phyloP scores from a whole-genome alignment of 2,329 filamentous ascomycete genomes.

The Phoma sp. region DNA sequence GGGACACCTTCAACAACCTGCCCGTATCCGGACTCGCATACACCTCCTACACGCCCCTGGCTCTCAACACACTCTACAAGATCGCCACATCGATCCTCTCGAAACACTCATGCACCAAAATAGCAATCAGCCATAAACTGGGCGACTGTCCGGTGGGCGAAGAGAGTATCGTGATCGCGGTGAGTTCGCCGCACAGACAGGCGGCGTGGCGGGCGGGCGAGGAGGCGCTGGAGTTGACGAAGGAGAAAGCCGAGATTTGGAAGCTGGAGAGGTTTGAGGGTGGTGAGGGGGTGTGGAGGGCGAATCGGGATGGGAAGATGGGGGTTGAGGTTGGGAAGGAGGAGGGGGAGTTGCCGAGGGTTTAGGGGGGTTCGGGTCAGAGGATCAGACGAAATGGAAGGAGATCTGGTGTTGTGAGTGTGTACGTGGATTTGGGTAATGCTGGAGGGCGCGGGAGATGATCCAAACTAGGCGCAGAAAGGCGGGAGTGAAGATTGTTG shows the following conservation, averaged over 20 bases:
- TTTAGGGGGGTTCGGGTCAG: not conserved
- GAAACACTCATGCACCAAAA: constrained; percentile 71
- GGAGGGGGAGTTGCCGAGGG: constrained; percentile 4
- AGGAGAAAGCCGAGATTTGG: constrained; percentile 91
- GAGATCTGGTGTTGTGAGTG: too few species aligned
- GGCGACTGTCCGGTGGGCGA: constrained; percentile 88
- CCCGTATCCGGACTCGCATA: constrained; percentile 78
- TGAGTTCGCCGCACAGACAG: constrained; percentile 80
- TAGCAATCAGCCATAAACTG: constrained; percentile 83
- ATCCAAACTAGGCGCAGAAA: too few species aligned
- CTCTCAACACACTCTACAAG: constrained; percentile 69
- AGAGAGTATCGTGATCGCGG: constrained; percentile 89
- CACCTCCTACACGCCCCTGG: constrained; percentile 73
- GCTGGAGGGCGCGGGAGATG: too few species aligned
- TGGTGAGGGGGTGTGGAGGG: constrained; percentile 81
- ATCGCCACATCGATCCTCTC: constrained; percentile 65
- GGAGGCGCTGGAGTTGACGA: constrained; percentile 85
- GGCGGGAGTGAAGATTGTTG: too few species aligned
- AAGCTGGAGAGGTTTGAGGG: constrained; percentile 87
- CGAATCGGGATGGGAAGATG: constrained; percentile 75
- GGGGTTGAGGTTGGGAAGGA: constrained; percentile 55
- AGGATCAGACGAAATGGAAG: too few species aligned
- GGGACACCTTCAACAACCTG: constrained; percentile 74
- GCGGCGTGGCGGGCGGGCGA: constrained; percentile 89
- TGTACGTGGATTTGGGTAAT: too few species aligned